Base-by-base conservation (phyloP, 2,329 filamentous ascomycete genomes). In the Didymellaceae sp. region DNA sequence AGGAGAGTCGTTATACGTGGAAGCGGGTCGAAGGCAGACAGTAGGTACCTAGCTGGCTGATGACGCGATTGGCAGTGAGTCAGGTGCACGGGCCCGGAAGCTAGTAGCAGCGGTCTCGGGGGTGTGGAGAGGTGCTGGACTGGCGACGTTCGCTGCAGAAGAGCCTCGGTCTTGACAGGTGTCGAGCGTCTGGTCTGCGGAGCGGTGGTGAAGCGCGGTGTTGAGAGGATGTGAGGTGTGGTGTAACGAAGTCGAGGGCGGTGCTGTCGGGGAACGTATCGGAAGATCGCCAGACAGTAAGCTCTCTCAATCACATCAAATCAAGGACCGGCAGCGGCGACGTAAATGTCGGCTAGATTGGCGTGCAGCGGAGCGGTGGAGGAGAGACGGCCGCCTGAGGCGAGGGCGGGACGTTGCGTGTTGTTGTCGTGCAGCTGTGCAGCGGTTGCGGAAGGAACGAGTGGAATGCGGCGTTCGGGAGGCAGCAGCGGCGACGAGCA, bases 1-100 rank as follows among this genome's bases (percentile, higher is more conserved):
- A 59, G 61, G 65, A 64, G 61, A 68, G 47, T 74, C 72, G 72
- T 74, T 68, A 71, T 61, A 66, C 70, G 72, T 74, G 62, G 58
- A 67, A 54, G 59, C 46, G 60, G 65, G 67, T 58, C 65, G 53
- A 40, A 45, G 48, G 62, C 53, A 62, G 66, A 63, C 63, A 61
- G 61, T 41, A 51, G 50, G 56, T 58, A 38, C 18, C 33, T 22
- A 48, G 60, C 25, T 61, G 62, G 63, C 59, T 57, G 60, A 55
- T 62, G 58, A 62, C 58, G 64, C 43, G 61, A 58, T 55, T 63
- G 59, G 48, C 56, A 51, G 56, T 68, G 70, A 73, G 68, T 73
- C 70, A 73, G 62, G 60, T 60, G 64, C 60, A 67, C 67, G 63
- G 67, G 61, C 69, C 68, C 67, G 57, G 55, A 57, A 42, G 51